phyloP scores from a whole-genome alignment of 306 rosid species.

The Myrica gale region DNA sequence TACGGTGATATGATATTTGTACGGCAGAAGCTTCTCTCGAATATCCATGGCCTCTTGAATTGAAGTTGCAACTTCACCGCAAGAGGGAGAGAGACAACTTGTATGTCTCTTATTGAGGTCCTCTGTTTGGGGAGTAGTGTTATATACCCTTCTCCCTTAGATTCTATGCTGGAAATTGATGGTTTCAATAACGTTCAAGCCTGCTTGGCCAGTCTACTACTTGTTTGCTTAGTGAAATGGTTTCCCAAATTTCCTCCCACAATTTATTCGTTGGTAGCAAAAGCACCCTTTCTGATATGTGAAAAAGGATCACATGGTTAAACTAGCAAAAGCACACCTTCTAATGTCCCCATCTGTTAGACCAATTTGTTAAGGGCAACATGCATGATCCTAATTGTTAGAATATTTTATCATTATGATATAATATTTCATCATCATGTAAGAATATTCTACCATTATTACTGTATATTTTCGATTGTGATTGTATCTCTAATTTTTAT shows the following conservation, averaged over 20 bases:
- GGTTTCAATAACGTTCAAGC: conserved; percentile 30
- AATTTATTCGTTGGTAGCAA: neutral
- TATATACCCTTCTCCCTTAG: conserved; percentile 17
- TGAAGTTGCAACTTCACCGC: conserved; percentile 5
- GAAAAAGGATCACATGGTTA: neutral
- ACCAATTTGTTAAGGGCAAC: neutral
- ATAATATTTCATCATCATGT: no score
- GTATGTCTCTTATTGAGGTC: conserved; percentile 3
- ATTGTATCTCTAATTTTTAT: no score
- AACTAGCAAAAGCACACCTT: neutral
- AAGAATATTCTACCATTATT: no score
- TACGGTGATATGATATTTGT: conserved; percentile 54
- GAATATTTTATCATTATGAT: no score
- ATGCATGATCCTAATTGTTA: neutral
- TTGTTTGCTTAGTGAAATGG: conserved; percentile 4
- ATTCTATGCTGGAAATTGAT: conserved; percentile 32
- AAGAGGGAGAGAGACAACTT: conserved; percentile 19
- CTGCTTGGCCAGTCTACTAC: conserved; percentile 47
- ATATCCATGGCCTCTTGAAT: conserved; percentile 39
- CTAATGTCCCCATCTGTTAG: neutral
- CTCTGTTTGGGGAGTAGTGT: conserved; percentile 21
- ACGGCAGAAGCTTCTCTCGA: conserved; percentile 52
- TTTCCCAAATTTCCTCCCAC: conserved; percentile 41
- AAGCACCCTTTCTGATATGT: conserved; percentile 1
- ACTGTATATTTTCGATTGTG: no score